These are phyloP conservation scores for Corylus americana DNA, from an alignment of 306 rosid species.

Conservation along the genomic window DNA sequence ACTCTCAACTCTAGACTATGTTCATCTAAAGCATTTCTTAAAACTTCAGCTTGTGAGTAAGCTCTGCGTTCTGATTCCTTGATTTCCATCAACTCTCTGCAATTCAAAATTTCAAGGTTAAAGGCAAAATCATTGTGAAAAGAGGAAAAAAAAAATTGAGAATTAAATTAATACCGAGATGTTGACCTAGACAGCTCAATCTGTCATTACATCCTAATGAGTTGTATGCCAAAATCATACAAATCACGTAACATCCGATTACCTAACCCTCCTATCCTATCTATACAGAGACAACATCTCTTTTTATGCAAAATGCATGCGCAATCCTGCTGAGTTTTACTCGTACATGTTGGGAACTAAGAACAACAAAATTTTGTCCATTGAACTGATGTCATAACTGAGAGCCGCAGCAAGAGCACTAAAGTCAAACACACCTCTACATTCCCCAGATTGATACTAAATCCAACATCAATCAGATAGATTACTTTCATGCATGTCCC, in stretches of 20 bases:
- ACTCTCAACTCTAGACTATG: constrained; percentile 92
- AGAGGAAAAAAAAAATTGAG: constrained; percentile 2
- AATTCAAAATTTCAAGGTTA: constrained; percentile 38
- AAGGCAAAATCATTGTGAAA: constrained; percentile 8
- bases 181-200: constrained; percentile 19
- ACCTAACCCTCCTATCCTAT: not conserved
- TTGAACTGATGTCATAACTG: not conserved
- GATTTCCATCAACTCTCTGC: constrained; percentile 68
- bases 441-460: not conserved
- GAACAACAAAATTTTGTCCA: not conserved
- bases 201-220: constrained; percentile 25
- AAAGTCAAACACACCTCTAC: not conserved
- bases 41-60: constrained; percentile 62
- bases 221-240: not conserved
- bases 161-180: constrained; percentile 15
- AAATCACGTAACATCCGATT: not conserved
- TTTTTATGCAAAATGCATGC: not conserved
- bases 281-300: not conserved
- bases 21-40: constrained; percentile 86
- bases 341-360: not conserved
- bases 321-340: not conserved
- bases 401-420: not conserved
- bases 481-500: not conserved
- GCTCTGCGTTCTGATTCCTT: constrained; percentile 85
- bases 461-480: not conserved